Conservation (phyloP, 768 basidiomycete genomes). For the Lentinula sp. region DNA sequence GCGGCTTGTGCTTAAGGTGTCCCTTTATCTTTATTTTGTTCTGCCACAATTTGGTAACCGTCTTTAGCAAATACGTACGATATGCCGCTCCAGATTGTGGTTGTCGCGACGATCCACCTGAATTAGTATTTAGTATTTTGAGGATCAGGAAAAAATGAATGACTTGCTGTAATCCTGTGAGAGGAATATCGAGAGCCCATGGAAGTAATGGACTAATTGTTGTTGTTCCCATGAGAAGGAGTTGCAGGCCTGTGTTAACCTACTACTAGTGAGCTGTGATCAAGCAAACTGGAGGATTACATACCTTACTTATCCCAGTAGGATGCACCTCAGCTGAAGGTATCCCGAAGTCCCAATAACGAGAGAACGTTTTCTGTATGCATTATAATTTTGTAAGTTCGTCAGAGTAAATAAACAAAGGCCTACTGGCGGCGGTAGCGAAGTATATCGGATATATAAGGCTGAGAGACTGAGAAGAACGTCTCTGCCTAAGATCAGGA, state of each 20-base stretch:
- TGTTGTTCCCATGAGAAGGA: conserved; percentile 84
- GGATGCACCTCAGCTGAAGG: conserved; percentile 94
- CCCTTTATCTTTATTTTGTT: conserved; percentile 17
- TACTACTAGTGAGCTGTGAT: conserved; percentile 21
- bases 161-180: conserved; percentile 74
- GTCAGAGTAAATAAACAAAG: conserved; percentile 3
- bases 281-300: background rate
- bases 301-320: conserved; percentile 88
- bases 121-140: conserved; percentile 1
- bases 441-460: conserved; percentile 89
- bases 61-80: conserved; percentile 76
- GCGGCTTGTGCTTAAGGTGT: conserved; percentile 8
- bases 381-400: background rate
- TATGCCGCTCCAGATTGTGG: conserved; percentile 88
- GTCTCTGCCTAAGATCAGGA: conserved; percentile 86
- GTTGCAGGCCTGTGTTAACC: conserved; percentile 91
- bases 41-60: conserved; percentile 57
- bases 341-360: conserved; percentile 96
- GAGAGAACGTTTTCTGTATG: conserved; percentile 75
- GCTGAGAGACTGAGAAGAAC: conserved; percentile 80
- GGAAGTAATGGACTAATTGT: conserved; percentile 80
- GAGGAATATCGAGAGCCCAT: conserved; percentile 41
- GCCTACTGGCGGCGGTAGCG: conserved; percentile 80
- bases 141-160: background rate
- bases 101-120: conserved; percentile 83